A percentile compares a stretch with the other conserved stretches of the same genome.
Evolutionary conservation across 148 eudicot species (phyloP).

Genomic region (Persicaria tinctoria): DNA sequence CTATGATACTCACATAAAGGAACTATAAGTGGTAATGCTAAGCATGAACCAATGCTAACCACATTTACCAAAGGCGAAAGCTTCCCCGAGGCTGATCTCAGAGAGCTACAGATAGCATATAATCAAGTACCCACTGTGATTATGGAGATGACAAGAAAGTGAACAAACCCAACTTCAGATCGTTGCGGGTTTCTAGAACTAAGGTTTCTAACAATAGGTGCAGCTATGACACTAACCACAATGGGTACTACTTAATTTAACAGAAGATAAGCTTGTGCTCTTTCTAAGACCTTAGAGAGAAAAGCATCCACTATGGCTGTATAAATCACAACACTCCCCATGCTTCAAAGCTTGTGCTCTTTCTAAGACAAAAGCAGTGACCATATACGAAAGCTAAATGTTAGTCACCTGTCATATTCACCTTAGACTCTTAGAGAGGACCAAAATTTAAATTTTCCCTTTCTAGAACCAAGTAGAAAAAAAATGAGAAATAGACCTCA

Average conservation of each 20-base stretch:
- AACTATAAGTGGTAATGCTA: conserved; percentile 40
- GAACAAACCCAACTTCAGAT: conserved; percentile 35
- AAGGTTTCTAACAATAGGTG: conserved; percentile 31
- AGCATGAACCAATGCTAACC: conserved; percentile 34
- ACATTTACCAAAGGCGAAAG: conserved; percentile 23
- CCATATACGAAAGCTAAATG: too few species aligned
- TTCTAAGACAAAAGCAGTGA: too few species aligned
- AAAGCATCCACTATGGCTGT: conserved; percentile 43
- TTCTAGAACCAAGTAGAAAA: too few species aligned
- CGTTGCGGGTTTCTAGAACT: conserved; percentile 20
- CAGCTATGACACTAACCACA: conserved; percentile 28
- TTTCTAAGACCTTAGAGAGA: conserved; percentile 15
- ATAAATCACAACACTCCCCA: conserved; percentile 47
- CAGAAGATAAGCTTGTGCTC: conserved; percentile 51
- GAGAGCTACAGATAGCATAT: conserved; percentile 45
- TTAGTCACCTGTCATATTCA: too few species aligned
- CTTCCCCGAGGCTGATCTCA: conserved; percentile 21
- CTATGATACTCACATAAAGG: conserved; percentile 40
- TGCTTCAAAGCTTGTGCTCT: too few species aligned
- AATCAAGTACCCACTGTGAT: conserved; percentile 59
- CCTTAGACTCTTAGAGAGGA: too few species aligned
- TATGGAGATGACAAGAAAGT: conserved; percentile 22
- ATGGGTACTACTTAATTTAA: conserved; percentile 49
- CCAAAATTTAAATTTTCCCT: too few species aligned
- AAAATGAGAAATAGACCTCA: too few species aligned